Base-by-base conservation (phyloP, 495 filamentous ascomycete species). In the Polyplosphaeria fusca region DNA sequence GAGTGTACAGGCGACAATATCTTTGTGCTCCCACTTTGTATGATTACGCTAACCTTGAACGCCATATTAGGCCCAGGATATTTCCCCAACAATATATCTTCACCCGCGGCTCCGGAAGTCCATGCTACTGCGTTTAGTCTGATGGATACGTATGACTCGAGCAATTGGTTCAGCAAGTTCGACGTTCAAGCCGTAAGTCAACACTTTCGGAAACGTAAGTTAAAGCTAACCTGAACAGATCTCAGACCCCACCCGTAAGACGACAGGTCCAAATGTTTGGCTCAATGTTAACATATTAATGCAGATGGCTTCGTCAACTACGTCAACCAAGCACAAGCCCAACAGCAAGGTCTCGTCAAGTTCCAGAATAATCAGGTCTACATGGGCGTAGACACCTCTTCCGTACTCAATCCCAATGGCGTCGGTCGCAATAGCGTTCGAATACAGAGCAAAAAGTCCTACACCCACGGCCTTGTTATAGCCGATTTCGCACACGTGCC, bases 401-500 rank as follows among this genome's bases (percentile, higher is more conserved):
- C 58, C 27, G 37, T 48, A 1, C 61, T 71, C 12, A 53, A 67
- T 16, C 55, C 68, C 3, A 67, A 65, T 45, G 72, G 72, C 18
- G 45, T 54, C 19, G 71, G 71, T 12, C 63, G 72, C 4, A 54
- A 50, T 1, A 72, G 69, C 43, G 68, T 74, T 3, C 67, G 72
- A 20, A 28, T 74, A 20, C 65, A 65, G 19, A 71, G 68, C 64
- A 70, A 66, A 51, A 63, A 61, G 22, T 30, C 61, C 1, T 74
- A 73, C 60, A 64, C 60, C 19, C 68, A 67, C 9, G 60, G 38
- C 32, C 65, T 74, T 2, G 43, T 73, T 40, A 67, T 74, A 24
- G 56, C 68, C 11, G 72, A 74, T 52, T 52, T 71, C 28, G 67
- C 61, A 1, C 72, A 73, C 45, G 67, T 72, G 54, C 72, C 72